Conservation (phyloP, 192 early-diverging fungal species). For the Thamnidium elegans region DNA sequence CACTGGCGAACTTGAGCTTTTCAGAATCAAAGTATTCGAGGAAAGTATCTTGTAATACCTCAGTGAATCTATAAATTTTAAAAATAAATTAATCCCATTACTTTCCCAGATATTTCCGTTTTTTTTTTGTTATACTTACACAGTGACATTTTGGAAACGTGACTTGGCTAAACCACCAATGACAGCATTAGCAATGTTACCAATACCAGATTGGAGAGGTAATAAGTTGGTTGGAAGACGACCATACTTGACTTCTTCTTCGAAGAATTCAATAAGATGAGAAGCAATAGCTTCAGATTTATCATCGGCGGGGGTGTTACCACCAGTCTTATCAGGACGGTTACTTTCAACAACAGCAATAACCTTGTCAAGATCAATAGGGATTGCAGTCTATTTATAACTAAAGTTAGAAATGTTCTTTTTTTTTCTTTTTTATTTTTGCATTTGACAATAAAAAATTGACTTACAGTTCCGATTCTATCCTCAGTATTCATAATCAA, state of each 20-base stretch:
- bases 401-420: too few species aligned
- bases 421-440: not conserved
- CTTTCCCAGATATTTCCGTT: not conserved
- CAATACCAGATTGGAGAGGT: constrained; percentile 42
- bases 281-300: constrained; percentile 32
- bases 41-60: constrained; percentile 47
- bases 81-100: not conserved
- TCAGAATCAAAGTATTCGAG: constrained; percentile 40
- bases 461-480: constrained; percentile 34
- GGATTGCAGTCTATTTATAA: constrained; percentile 28
- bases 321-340: constrained; percentile 34
- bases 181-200: constrained; percentile 45
- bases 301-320: constrained; percentile 29
- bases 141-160: constrained; percentile 35
- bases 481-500: constrained; percentile 41
- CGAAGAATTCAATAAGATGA: constrained; percentile 41
- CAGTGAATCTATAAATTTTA: constrained; percentile 35
- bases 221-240: constrained; percentile 36
- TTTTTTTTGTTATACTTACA: constrained; percentile 29
- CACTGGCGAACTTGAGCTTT: constrained; percentile 27
- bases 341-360: constrained; percentile 38
- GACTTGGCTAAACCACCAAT: constrained; percentile 42
- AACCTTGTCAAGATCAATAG: constrained; percentile 37
- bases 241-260: constrained; percentile 39
- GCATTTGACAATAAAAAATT: not conserved